Conservation (phyloP, 176 grass and related monocot species). For the Saccharum officinarum region DNA sequence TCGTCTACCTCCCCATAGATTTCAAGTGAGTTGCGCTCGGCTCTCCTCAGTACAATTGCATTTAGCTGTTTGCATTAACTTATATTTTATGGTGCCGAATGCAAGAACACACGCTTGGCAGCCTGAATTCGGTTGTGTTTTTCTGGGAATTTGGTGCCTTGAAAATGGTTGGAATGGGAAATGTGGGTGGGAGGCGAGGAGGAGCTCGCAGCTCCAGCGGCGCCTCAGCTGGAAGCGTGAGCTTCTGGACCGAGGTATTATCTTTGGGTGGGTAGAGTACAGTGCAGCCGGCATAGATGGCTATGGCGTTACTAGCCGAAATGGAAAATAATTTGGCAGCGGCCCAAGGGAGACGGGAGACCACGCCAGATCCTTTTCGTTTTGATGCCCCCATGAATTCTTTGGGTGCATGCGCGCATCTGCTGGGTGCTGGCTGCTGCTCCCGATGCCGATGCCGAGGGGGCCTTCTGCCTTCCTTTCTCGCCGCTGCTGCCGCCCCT, state of each 20-base stretch:
- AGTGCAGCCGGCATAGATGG: conserved; percentile 5
- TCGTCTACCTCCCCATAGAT: conserved; percentile 99
- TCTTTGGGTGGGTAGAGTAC: conserved; percentile 26
- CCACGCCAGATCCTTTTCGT: conserved; percentile 36
- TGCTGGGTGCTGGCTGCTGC: conserved; percentile 32
- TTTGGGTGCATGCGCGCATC: conserved; percentile 42
- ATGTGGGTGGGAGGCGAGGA: background rate
- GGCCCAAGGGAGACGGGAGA: conserved; percentile 18
- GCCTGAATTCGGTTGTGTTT: background rate
- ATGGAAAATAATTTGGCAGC: conserved; percentile 44
- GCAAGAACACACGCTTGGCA: background rate
- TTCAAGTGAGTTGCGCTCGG: conserved; percentile 79
- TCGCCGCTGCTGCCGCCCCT: conserved; percentile 25
- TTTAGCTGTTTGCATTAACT: conserved; percentile 15
- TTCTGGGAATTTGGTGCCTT: background rate
- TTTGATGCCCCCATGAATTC: conserved; percentile 38
- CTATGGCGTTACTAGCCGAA: conserved; percentile 44
- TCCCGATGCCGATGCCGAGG: background rate
- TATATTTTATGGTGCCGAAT: conserved; percentile 56
- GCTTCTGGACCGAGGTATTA: conserved; percentile 34
- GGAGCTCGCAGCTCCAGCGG: too few relatives aligned
- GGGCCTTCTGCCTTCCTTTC: conserved; percentile 35
- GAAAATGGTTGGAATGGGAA: conserved; percentile 2
- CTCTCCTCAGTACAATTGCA: background rate
- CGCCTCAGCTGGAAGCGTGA: background rate